A percentile compares a stretch with the other conserved stretches of the same genome.
Evolutionary conservation across 2,329 filamentous ascomycete species (phyloP).

Genomic region (Talaromyces sp.): DNA sequence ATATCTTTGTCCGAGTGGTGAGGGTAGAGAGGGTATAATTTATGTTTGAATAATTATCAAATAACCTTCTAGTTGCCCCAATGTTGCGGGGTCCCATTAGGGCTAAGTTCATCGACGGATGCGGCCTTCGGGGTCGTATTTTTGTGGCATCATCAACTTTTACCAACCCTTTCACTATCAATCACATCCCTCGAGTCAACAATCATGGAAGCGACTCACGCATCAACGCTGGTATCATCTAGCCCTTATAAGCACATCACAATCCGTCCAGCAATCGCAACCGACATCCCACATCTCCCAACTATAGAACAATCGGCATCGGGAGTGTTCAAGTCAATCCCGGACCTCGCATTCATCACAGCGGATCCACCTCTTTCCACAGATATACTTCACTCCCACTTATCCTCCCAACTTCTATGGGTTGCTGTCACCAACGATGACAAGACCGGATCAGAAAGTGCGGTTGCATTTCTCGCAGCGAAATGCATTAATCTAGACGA

Average conservation of each 20-base stretch:
- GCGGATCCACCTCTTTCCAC: slow-evolving; percentile 3
- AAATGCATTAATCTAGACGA: neutral
- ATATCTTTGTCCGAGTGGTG: no score
- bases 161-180: no score
- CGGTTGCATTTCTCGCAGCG: slow-evolving; percentile 12
- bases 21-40: no score
- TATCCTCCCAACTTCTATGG: slow-evolving; percentile 3
- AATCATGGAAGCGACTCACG: neutral
- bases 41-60: no score
- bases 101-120: no score
- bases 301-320: slow-evolving; percentile 11
- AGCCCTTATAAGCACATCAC: neutral
- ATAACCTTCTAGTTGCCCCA: no score
- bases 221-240: neutral
- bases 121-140: no score
- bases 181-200: neutral
- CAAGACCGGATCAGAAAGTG: neutral
- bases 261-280: neutral
- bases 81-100: no score
- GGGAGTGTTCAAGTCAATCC: slow-evolving; percentile 11
- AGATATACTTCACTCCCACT: neutral
- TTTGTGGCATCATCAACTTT: no score
- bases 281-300: slow-evolving; percentile 10
- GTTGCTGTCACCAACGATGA: slow-evolving; percentile 1
- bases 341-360: slow-evolving; percentile 9